These are phyloP conservation scores for Phylloporus sp. DNA, from an alignment of 768 basidiomycete genomes.

Conservation along the genomic window DNA sequence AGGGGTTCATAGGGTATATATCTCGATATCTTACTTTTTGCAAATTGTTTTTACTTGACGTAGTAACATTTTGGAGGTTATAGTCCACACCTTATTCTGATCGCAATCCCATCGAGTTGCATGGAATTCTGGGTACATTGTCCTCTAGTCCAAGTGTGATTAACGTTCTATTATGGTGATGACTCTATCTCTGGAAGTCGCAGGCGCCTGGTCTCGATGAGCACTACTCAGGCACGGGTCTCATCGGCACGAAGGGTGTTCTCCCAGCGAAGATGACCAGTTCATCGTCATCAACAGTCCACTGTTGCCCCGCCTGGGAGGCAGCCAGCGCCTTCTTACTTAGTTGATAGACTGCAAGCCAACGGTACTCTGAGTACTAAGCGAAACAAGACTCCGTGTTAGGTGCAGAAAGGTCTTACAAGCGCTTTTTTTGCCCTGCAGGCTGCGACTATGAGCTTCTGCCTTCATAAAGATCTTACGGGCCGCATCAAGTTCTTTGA, in stretches of 20 bases:
- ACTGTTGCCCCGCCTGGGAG: slow-evolving; percentile 39
- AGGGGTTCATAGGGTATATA: too few relatives aligned
- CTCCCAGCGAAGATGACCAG: slow-evolving; percentile 67
- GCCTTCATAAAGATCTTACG: slow-evolving; percentile 64
- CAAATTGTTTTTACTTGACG: too few relatives aligned
- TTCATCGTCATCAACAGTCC: slow-evolving; percentile 58
- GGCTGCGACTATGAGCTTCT: slow-evolving; percentile 51
- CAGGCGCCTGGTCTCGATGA: too few relatives aligned
- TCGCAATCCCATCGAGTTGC: too few relatives aligned
- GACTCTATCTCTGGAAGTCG: too few relatives aligned
- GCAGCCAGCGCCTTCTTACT: slow-evolving; percentile 59
- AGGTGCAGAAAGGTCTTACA: slow-evolving; percentile 38
- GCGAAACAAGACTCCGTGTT: background rate
- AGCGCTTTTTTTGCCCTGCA: slow-evolving; percentile 65
- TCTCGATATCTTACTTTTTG: too few relatives aligned
- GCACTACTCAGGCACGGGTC: slow-evolving; percentile 32
- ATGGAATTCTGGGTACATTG: too few relatives aligned
- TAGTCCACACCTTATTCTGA: too few relatives aligned
- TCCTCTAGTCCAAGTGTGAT: too few relatives aligned
- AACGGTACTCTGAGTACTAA: background rate
- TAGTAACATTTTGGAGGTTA: too few relatives aligned
- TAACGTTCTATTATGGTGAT: too few relatives aligned
- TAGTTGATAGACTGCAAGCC: slow-evolving; percentile 51
- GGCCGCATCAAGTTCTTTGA: slow-evolving; percentile 68
- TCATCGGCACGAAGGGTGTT: slow-evolving; percentile 55